A percentile compares a stretch with the other conserved stretches of the same genome.
Conservation (phyloP, 1,284 basidiomycete genomes). For the Cutaneotrichosporon curvatum region DNA sequence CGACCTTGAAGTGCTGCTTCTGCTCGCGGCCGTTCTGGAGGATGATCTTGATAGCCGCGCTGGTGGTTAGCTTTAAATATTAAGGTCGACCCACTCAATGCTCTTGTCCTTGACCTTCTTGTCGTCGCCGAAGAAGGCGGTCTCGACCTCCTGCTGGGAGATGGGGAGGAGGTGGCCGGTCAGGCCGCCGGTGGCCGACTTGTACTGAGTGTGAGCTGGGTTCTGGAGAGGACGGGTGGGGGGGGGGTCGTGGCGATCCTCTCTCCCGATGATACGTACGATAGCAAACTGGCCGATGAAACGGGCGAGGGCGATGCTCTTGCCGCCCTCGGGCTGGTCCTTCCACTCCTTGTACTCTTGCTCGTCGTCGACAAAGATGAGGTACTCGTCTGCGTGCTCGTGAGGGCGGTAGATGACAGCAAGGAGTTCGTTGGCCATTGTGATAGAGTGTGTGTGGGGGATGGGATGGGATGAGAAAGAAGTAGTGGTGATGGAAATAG, state of each 20-base stretch:
- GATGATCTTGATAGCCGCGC: constrained; percentile 41
- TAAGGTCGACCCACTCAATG: constrained; percentile 31
- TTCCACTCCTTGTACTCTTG: constrained; percentile 37
- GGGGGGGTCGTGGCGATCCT: background rate
- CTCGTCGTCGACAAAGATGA: constrained; percentile 41
- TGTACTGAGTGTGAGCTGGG: constrained; percentile 27
- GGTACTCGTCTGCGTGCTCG: constrained; percentile 41
- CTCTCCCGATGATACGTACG: constrained; percentile 21
- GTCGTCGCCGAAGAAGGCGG: constrained; percentile 40
- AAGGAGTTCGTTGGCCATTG: constrained; percentile 14
- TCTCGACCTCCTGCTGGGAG: constrained; percentile 41
- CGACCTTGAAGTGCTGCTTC: constrained; percentile 24
- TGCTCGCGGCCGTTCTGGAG: constrained; percentile 35
- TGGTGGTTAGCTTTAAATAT: constrained; percentile 17
- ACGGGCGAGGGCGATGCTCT: constrained; percentile 38
- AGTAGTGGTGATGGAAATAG: background rate
- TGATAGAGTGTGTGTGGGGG: constrained; percentile 2
- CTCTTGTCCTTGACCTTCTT: constrained; percentile 43
- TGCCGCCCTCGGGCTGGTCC: constrained; percentile 29
- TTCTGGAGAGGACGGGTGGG: too few relatives aligned
- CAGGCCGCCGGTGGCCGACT: constrained; percentile 36
- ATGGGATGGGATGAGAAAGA: background rate
- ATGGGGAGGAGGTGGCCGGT: constrained; percentile 36
- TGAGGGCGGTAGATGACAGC: constrained; percentile 33
- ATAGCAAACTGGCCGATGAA: constrained; percentile 41